Base-by-base conservation (phyloP, 1,284 basidiomycete genomes). In the Naganishia sp. region DNA sequence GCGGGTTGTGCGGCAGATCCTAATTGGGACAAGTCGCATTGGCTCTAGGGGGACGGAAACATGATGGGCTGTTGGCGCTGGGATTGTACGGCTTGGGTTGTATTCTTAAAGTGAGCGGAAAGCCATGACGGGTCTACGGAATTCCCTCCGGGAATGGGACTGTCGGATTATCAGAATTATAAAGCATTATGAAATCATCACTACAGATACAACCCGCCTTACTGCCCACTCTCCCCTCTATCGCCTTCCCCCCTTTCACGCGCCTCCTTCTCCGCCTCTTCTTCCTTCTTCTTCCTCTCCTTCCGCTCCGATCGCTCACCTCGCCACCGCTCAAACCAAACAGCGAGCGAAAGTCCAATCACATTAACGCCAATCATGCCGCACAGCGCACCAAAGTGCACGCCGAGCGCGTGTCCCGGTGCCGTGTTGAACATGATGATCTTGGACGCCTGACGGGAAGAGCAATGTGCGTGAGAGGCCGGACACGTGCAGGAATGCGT, bases 1-100 rank as follows among this genome's bases (percentile, higher is more conserved):
- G 43, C 2, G 43, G 36, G 15, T 13, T 39, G 13, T 7, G 36
- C 42, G 49, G 33, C n/a, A 81, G 90, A 92, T 78, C 89, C 90
- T 49, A 84, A 84, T 69, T 92, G 90, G 90, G 89, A 91, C 70
- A 89, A 86, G 79, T 70, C 84, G 2, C 78, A 78, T 57, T 79
- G 77, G 77, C 59, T 72, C 21, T 79, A 71, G 61, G 16, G 70
- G 21, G 13, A 18, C 25, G 23, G 44, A 18, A 9, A 5, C 31
- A 10, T 11, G 31, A 36, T 45, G 43, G 31, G 23, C 21, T 16
- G 21, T 36, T 16, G 25, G 28, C 16, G 48, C 18, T 33, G 21
- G 25, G 61, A 28, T 28, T 28, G 53, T 55, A 18, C 16, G 16
- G 6, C 4, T n/a, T 55, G n/a, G 25, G 15, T 55, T 31, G 33